Base-by-base conservation (phyloP, 495 filamentous ascomycete species). In the Lepraria neglecta region DNA sequence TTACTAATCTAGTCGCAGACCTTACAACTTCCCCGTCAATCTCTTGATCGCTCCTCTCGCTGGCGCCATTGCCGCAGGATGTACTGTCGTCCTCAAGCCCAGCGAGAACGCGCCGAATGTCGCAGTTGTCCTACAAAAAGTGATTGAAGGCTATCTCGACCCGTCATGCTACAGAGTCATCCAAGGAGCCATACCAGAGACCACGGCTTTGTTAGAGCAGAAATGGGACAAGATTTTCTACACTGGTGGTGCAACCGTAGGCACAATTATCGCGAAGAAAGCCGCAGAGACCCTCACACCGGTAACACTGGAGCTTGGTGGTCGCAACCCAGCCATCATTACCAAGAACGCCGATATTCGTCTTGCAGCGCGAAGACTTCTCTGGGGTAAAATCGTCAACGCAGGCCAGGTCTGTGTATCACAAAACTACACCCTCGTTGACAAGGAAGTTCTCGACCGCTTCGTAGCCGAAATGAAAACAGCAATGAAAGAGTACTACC, bases 161-260 rank as follows among this genome's bases (percentile, higher is more conserved):
- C 83, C 82, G 30, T 80, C 80, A n/a, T 84, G 84, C 64, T 96
- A 90, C 71, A 76, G 78, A 19, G 78, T 92, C 55, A 80, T 96
- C 59, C 92, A 96, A 72, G 94, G 94, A 57, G 83, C 77, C 9
- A 69, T 95, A 35, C 77, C 86, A 28, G 90, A 96, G 78, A 89
- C 87, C 3, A 89, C 87, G 19, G 86, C 85, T 6, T 75, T 97
- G 40, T 78, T 98, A 14, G 82, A 91, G 55, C 82, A 91, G 74
- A 91, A 91, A 68, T 98, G 91, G 90, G 92, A 95, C 74, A 96
- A 96, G 80, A 92, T 98, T 66, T 92, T 95, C 77, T 98, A 95
- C 77, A 98, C 94, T 17, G 94, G 94, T 50, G 82, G 81, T 64
- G 75, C 78, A 12, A 76, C 69, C 42, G 92, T 97, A 43, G 94